A percentile compares a stretch with the other conserved stretches of the same genome.
phyloP scores from a whole-genome alignment of 2,329 filamentous ascomycete species.

The Diaporthe aspalathi region DNA sequence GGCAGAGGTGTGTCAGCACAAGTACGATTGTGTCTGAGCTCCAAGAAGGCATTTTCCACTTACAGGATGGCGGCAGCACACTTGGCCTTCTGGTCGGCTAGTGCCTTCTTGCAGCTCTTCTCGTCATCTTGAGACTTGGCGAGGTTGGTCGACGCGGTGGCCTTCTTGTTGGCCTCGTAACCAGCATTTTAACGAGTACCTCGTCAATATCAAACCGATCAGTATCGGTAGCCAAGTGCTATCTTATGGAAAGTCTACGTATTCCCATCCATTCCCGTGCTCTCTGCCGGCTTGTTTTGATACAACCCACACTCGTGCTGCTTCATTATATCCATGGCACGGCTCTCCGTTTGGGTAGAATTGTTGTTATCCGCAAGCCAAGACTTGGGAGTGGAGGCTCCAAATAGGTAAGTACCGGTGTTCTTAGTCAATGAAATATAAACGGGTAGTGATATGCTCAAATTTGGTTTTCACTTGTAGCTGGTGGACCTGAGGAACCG shows the following conservation, averaged over 20 bases:
- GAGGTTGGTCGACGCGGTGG: neutral
- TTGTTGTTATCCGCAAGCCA: too few species aligned
- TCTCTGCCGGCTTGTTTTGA: neutral
- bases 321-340: neutral
- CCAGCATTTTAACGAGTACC: neutral
- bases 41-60: neutral
- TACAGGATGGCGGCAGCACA: neutral
- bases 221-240: neutral
- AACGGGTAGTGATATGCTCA: too few species aligned
- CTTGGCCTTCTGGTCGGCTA: neutral
- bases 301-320: neutral
- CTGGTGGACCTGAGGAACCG: too few species aligned
- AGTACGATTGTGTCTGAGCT: accelerated
- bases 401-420: too few species aligned
- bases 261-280: neutral
- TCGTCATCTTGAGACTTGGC: neutral
- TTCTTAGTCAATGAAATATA: too few species aligned
- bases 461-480: too few species aligned
- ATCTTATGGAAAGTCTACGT: neutral
- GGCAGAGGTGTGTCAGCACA: neutral
- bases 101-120: neutral
- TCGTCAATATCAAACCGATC: too few species aligned
- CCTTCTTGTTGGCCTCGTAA: neutral
- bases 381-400: too few species aligned
- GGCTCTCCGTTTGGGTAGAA: neutral